These are phyloP conservation scores for Mortierella sp. DNA, from an alignment of 371 early-diverging fungal species.

Conservation along the genomic window DNA sequence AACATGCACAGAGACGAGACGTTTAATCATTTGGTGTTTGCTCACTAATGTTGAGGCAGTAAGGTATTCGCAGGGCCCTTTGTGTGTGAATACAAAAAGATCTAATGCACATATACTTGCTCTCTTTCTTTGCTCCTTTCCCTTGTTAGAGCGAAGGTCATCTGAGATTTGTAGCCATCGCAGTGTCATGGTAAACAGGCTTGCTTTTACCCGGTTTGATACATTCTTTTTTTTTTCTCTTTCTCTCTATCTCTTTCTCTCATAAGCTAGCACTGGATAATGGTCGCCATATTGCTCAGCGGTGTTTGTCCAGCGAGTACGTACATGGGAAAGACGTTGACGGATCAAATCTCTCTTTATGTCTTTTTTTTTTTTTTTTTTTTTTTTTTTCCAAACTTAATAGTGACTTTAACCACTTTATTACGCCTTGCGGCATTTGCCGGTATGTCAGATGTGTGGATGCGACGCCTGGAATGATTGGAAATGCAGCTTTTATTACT, in stretches of 20 bases:
- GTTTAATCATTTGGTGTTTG: no score
- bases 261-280: no score
- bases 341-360: no score
- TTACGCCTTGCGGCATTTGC: constrained; percentile 87
- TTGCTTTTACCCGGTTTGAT: not conserved
- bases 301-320: no score
- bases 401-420: constrained; percentile 59
- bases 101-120: no score
- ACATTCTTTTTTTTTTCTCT: not conserved
- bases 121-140: not conserved
- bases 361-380: not conserved
- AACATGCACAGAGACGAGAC: no score
- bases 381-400: not conserved
- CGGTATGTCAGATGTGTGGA: constrained; percentile 52
- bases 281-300: no score
- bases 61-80: no score
- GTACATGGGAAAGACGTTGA: no score
- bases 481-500: not conserved
- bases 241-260: not conserved
- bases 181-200: constrained; percentile 66
- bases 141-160: constrained; percentile 73
- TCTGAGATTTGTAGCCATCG: constrained; percentile 70
- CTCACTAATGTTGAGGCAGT: no score
- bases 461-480: no score
- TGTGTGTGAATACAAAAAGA: no score